Evolutionary conservation across 805 yeast genomes (phyloP).

Genomic region (Starmerella ratchasimensis): DNA sequence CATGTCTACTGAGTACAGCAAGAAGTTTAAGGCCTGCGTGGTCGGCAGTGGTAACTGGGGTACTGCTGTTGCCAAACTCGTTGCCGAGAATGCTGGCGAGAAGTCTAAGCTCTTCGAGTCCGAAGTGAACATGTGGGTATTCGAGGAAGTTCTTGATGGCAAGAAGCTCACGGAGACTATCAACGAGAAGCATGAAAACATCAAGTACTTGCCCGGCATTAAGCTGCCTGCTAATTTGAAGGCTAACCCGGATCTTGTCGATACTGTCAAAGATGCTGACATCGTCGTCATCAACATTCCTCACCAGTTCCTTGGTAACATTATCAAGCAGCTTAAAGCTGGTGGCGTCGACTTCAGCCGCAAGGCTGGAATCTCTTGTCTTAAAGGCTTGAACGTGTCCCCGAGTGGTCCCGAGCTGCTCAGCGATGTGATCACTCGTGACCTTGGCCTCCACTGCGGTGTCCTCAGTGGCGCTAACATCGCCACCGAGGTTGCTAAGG

Average conservation of each 20-base stretch:
- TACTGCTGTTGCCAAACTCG: constrained; percentile 88
- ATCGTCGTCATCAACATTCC: constrained; percentile 88
- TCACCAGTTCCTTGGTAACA: constrained; percentile 79
- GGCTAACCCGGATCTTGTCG: constrained; percentile 74
- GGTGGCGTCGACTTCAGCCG: constrained; percentile 59
- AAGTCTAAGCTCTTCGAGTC: constrained; percentile 59
- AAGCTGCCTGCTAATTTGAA: constrained; percentile 70
- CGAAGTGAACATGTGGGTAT: constrained; percentile 93
- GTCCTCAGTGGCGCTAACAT: constrained; percentile 94
- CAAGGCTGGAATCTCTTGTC: constrained; percentile 83
- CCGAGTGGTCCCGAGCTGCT: constrained; percentile 74
- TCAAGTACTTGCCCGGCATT: constrained; percentile 83
- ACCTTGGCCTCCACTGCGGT: constrained; percentile 82
- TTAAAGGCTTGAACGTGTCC: constrained; percentile 86
- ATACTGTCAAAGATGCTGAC: constrained; percentile 70
- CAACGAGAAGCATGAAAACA: constrained; percentile 83
- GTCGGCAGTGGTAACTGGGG: constrained; percentile 99
- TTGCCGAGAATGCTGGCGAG: constrained; percentile 71
- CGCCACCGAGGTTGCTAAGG: constrained; percentile 92
- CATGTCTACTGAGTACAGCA: constrained; percentile 9
- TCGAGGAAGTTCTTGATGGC: constrained; percentile 66
- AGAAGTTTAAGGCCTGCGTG: constrained; percentile 45
- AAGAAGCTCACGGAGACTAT: constrained; percentile 76
- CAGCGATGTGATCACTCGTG: constrained; percentile 63
- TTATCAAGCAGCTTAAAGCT: constrained; percentile 59